A percentile compares a stretch with the other conserved stretches of the same genome.
These are phyloP conservation scores for Actinomortierella ambigua DNA, from an alignment of 371 early-diverging fungal species.

Conservation along the genomic window DNA sequence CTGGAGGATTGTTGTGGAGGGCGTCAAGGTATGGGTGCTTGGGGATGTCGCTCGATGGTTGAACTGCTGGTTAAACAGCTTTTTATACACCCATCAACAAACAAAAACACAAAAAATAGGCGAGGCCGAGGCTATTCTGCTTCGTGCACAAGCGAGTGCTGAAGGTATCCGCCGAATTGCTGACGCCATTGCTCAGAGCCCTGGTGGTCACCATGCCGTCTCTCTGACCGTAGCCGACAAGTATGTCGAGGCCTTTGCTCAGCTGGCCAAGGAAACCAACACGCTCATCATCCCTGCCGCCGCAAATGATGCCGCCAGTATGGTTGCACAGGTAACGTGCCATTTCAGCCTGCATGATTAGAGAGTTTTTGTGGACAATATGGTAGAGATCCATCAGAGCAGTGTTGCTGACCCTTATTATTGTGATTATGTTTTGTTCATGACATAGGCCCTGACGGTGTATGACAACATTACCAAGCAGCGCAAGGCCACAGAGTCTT, in stretches of 20 bases:
- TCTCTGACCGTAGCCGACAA: constrained; percentile 95
- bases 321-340: constrained; percentile 79
- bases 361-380: too few relatives aligned
- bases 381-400: too few relatives aligned
- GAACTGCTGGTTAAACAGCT: constrained; percentile 6
- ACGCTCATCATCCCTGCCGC: constrained; percentile 92
- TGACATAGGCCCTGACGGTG: constrained; percentile 54
- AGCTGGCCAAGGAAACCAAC: constrained; percentile 91
- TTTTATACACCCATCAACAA: constrained; percentile 3
- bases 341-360: too few relatives aligned
- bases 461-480: constrained; percentile 58
- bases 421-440: background rate
- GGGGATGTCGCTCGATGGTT: too few relatives aligned
- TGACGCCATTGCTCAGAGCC: constrained; percentile 66
- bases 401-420: background rate
- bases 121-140: constrained; percentile 90
- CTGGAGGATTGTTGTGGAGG: too few relatives aligned
- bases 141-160: constrained; percentile 87
- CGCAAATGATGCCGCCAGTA: constrained; percentile 79
- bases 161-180: constrained; percentile 83
- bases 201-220: constrained; percentile 85
- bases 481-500: constrained; percentile 16
- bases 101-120: constrained; percentile 35
- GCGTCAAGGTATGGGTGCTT: too few relatives aligned
- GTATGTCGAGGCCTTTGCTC: constrained; percentile 94